Evolutionary conservation across 176 grass and related monocot species (phyloP), one percentile per base, ranked within the genome.

Genomic region (Bothriochloa decipiens): DNA sequence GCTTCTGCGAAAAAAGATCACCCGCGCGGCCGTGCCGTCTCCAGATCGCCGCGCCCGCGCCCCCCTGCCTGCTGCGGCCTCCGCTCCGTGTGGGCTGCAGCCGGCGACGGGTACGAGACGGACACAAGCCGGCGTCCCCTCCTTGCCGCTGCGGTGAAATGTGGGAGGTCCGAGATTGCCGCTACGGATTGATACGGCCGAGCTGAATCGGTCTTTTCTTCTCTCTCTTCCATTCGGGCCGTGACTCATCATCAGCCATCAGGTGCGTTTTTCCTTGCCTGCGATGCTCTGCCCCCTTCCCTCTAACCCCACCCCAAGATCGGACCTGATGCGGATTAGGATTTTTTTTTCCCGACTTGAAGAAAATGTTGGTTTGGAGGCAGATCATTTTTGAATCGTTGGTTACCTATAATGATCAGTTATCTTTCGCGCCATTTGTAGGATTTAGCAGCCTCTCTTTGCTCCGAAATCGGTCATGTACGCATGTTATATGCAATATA

Each of bases 1-100:
- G 32, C 33, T 27, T 12, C 62, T 14, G 13, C 25, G 13, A 32
- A 79, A 60, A 60, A 65, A 45, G 18, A 3, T 5, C 57, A 22
- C 11, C 55, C 55, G 20, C 52, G 18, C 17, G 18, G 52, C 68
- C 3, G 4, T 11, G 1, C 7, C 69, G 39, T 82, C 14, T 25
- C 85, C 36, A 76, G 70, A 69, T 87, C 71, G 78, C 78, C 85
- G 75, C 62, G 26, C 61, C 10, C n/a, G 47, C 6, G 18, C 16
- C 6, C n/a, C 74, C 2, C 3, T 5, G 16, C 50, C 50, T 53
- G 33, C 50, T 8, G 35, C 39, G 75, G 4, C 27, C 18, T 46
- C 47, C 79, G 63, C 60, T 47, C 52, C 36, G 60, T 33, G 46
- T 81, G 35, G 39, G 47, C 25, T 20, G 7, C 23, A 16, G 40